Evolutionary conservation across 2,329 filamentous ascomycete genomes (phyloP).

Genomic region (Balansia obtecta): DNA sequence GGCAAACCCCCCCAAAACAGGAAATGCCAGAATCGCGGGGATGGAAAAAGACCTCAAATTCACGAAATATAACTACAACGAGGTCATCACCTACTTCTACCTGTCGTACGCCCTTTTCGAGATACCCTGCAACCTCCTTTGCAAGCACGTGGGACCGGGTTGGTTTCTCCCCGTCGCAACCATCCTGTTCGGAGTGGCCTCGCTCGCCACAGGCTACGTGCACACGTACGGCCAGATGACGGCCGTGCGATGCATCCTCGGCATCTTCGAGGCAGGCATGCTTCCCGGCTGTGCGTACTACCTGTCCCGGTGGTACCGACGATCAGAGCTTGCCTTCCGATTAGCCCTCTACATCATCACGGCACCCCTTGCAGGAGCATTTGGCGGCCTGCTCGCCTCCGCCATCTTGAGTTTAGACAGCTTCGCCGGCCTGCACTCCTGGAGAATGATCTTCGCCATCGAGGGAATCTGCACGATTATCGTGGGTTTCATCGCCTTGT

Average conservation of each 20-base stretch:
- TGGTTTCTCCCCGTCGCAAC: conserved; percentile 56
- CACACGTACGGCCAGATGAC: conserved; percentile 35
- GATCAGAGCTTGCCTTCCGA: conserved; percentile 54
- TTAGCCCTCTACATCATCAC: conserved; percentile 58
- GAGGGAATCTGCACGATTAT: conserved; percentile 48
- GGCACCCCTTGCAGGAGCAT: conserved; percentile 57
- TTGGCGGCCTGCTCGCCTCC: conserved; percentile 54
- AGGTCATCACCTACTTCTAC: conserved; percentile 56
- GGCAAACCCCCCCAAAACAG: conserved; percentile 19
- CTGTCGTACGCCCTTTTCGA: conserved; percentile 63
- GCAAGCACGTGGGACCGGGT: conserved; percentile 60
- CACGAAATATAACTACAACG: conserved; percentile 55
- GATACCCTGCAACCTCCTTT: conserved; percentile 54
- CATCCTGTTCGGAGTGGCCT: conserved; percentile 50
- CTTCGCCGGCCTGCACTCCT: conserved; percentile 43
- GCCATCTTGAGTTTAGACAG: conserved; percentile 49
- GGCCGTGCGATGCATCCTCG: conserved; percentile 55
- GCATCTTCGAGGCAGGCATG: conserved; percentile 62
- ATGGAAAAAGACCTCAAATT: conserved; percentile 50
- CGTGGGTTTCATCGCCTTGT: conserved; percentile 46
- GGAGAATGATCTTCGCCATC: conserved; percentile 61
- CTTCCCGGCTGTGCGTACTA: conserved; percentile 66
- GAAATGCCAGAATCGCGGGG: conserved; percentile 56
- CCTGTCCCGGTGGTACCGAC: conserved; percentile 58
- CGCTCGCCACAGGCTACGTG: conserved; percentile 55